Conservation (phyloP, 495 filamentous ascomycete genomes). For the Bombardia bombarda region DNA sequence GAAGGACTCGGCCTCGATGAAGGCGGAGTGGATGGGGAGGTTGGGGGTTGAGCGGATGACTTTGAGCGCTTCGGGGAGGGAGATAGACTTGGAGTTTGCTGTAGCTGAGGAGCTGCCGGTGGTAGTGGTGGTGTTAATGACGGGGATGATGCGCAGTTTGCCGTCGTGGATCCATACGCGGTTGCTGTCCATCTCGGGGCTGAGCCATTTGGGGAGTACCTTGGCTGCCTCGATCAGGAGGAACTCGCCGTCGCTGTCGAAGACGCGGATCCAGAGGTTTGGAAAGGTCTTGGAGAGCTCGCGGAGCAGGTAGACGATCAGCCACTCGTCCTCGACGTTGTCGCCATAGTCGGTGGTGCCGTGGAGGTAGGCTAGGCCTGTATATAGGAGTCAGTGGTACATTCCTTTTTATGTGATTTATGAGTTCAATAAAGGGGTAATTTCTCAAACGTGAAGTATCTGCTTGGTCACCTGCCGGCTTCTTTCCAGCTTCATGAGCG, state of each 20-base stretch:
- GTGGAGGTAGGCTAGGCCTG: constrained; percentile 45
- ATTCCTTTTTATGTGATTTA: no score
- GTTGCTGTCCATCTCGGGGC: constrained; percentile 81
- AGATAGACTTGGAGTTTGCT: constrained; percentile 37
- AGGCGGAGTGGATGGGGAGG: constrained; percentile 52
- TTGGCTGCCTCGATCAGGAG: constrained; percentile 91
- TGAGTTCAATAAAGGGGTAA: no score
- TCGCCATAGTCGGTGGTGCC: constrained; percentile 83
- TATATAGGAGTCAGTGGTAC: no score
- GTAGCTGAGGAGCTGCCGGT: constrained; percentile 1
- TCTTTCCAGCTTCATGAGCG: no score
- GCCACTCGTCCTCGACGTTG: constrained; percentile 94
- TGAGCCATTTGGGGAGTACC: constrained; percentile 80
- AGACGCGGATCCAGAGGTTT: constrained; percentile 73
- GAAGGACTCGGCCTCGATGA: constrained; percentile 84
- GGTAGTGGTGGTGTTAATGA: constrained; percentile 8
- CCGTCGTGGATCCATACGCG: constrained; percentile 76
- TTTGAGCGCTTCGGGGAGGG: constrained; percentile 49
- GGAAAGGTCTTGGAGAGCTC: constrained; percentile 66
- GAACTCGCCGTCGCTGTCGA: constrained; percentile 90
- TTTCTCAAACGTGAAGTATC: no score
- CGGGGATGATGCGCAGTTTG: constrained; percentile 66
- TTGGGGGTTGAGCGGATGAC: constrained; percentile 46
- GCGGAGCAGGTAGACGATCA: constrained; percentile 84
- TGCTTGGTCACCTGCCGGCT: no score